A percentile compares a stretch with the other conserved stretches of the same genome.
phyloP scores from a whole-genome alignment of 768 basidiomycete genomes.

The Pleurotus ostreatus region DNA sequence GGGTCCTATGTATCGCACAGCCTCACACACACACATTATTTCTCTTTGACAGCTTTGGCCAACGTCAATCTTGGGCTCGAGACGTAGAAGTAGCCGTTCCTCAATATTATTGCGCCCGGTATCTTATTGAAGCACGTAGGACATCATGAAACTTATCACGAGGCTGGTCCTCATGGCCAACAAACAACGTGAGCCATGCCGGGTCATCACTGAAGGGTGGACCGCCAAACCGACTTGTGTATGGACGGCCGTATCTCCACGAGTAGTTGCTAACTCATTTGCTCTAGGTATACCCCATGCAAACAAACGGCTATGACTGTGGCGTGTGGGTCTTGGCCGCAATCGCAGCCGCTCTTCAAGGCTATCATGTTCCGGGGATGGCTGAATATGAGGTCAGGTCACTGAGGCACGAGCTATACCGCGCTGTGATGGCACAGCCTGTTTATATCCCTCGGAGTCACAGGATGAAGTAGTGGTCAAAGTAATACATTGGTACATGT shows the following conservation, averaged over 20 bases:
- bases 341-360: not conserved
- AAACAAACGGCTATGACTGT: not conserved
- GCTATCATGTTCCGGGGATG: not conserved
- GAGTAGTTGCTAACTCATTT: not conserved
- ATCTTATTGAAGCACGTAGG: not conserved
- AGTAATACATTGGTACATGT: no score
- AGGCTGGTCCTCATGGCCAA: not conserved
- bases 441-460: not conserved
- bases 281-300: not conserved
- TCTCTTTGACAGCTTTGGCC: slow-evolving; percentile 10
- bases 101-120: not conserved
- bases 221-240: not conserved
- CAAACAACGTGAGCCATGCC: not conserved
- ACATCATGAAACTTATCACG: not conserved
- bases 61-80: not conserved
- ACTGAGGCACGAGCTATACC: not conserved
- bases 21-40: slow-evolving; percentile 11
- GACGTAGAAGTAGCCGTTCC: not conserved
- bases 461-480: not conserved
- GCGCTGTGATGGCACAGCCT: not conserved
- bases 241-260: not conserved
- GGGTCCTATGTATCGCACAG: slow-evolving; percentile 24
- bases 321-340: not conserved
- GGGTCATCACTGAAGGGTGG: not conserved
- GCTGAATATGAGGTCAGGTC: not conserved